phyloP scores from a whole-genome alignment of 129 eudicot genomes.

The Ambrosia artemisiifolia region DNA sequence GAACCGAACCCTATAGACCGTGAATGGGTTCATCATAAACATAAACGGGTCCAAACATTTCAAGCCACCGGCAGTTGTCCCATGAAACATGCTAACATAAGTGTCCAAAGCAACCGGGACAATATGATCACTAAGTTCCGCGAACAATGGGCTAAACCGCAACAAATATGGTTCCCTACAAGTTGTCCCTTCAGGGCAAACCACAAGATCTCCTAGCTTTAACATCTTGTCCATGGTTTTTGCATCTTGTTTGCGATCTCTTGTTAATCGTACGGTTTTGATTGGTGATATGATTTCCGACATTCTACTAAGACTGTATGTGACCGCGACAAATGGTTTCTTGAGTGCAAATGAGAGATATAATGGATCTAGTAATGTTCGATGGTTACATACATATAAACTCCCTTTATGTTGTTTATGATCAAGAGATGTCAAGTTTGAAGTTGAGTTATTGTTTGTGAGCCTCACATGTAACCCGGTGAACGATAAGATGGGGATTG shows the following conservation, averaged over 20 bases:
- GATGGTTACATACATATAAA: constrained; percentile 71
- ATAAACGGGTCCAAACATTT: constrained; percentile 65
- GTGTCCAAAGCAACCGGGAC: constrained; percentile 67
- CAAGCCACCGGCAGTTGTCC: constrained; percentile 67
- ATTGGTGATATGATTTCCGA: constrained; percentile 66
- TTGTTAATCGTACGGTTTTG: constrained; percentile 52
- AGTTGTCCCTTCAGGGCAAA: constrained; percentile 92
- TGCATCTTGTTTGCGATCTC: constrained; percentile 47
- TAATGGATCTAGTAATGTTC: constrained; percentile 63
- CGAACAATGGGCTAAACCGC: constrained; percentile 64
- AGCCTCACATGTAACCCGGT: constrained; percentile 47
- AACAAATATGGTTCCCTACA: constrained; percentile 75
- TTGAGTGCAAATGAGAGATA: constrained; percentile 39
- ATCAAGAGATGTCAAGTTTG: neutral
- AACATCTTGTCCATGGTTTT: constrained; percentile 47
- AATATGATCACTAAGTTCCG: constrained; percentile 55
- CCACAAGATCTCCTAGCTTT: constrained; percentile 54
- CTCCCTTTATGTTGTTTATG: constrained; percentile 35
- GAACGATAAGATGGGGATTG: constrained; percentile 32
- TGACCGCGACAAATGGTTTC: constrained; percentile 51
- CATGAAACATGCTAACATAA: constrained; percentile 61
- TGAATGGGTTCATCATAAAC: constrained; percentile 68
- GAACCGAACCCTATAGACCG: constrained; percentile 41
- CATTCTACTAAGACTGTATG: constrained; percentile 56
- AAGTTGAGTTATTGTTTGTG: constrained; percentile 7